Conservation (phyloP, 371 early-diverging fungal species). For the Rhizopus sp. region DNA sequence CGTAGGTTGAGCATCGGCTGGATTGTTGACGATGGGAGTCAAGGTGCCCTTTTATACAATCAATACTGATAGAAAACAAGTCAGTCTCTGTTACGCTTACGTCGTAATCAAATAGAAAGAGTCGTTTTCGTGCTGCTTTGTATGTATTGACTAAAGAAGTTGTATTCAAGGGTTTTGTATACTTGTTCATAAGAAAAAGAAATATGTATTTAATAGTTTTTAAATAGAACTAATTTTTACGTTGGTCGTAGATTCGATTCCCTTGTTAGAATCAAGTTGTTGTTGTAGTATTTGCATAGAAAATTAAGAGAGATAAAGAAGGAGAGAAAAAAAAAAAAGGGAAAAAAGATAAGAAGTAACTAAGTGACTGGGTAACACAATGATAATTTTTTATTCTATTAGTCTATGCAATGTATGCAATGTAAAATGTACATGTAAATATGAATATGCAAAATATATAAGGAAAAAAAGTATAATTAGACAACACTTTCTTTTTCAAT, state of each 20-base stretch:
- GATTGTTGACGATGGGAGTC: slow-evolving; percentile 77
- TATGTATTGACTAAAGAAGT: slow-evolving; percentile 17
- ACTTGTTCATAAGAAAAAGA: slow-evolving; percentile 11
- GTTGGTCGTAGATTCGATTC: no score
- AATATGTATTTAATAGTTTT: neutral
- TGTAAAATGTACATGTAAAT: neutral
- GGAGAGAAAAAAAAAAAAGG: no score
- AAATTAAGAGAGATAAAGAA: no score
- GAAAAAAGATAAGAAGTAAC: no score
- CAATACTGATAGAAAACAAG: slow-evolving; percentile 2
- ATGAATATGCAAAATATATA: neutral
- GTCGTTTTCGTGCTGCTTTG: slow-evolving; percentile 18
- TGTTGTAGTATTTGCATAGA: no score
- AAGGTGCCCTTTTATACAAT: slow-evolving; percentile 64
- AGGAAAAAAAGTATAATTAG: no score
- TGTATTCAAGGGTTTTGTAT: slow-evolving; percentile 18
- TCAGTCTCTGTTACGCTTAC: slow-evolving; percentile 17
- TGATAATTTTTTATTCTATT: no score
- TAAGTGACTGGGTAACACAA: no score
- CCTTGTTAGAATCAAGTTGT: no score
- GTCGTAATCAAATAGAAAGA: slow-evolving; percentile 30
- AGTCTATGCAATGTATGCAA: no score
- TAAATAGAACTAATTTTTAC: neutral
- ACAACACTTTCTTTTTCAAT: neutral
- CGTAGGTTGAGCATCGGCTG: slow-evolving; percentile 74